Evolutionary conservation across 768 basidiomycete species (phyloP), one percentile per base, ranked within the genome.

Genomic region (Rhizopogon rudus): DNA sequence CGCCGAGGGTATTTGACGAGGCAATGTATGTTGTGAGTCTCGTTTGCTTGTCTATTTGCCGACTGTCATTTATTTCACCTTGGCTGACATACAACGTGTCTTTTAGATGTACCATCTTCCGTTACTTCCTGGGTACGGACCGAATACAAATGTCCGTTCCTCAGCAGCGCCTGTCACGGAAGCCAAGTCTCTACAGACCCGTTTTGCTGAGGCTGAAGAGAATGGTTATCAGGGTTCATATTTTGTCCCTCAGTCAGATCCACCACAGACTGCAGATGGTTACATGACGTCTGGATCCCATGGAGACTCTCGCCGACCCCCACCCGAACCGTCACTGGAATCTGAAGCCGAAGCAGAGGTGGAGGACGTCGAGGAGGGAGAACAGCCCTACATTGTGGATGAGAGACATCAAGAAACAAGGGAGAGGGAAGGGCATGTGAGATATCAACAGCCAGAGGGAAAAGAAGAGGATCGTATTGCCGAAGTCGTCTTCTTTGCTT

Each of bases 21-120:
- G 94, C 93, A 0, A 71, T 96, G 57, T 97, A 97, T 75, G 89
- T 86, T 54, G 94, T 95, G 58, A 73, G 91, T 79, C 13, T 10
- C 6, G 14, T 45, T 28, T 42, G 25, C 25, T 4, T 60, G 5
- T 35, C 44, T 31, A 17, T 25, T 33, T 25, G 1, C 35, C 7
- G 13, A 33, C 16, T 53, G 51, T 56, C 58, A 20, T 44, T 60
- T 20, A 40, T 12, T 54, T 40, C n/a, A 12, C 13, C 5, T 20
- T 51, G 29, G 25, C n/a, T 37, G 53, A 22, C 8, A 20, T 20
- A 14, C 49, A 7, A n/a, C 55, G 48, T 43, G 54, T 17, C 14
- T 40, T 14, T 29, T 57, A 94, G 93, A 86, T 95, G 76, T 96
- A 98, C 65, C 89, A 92, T 66, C 78, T 96, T 0, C 95, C 95